Percentiles rank a stretch among this genome's conserved stretches.
Evolutionary conservation across 495 filamentous ascomycete species (phyloP).

Genomic region (Penicillium argentinense): DNA sequence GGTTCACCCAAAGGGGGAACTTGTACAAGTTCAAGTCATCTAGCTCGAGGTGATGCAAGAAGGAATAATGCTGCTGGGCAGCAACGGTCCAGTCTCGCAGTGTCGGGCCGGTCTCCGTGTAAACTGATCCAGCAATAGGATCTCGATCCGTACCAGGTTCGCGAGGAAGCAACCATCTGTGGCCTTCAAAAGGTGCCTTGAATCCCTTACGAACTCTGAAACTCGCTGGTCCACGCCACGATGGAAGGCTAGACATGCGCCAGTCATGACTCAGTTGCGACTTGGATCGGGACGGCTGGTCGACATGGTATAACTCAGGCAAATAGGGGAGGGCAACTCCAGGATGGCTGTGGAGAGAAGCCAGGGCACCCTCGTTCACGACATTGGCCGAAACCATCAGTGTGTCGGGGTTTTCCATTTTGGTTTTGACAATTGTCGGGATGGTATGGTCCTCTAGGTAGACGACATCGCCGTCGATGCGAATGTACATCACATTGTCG

Average conservation of each 20-base stretch:
- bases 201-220: constrained; percentile 28
- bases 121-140: constrained; percentile 31
- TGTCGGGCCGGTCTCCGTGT: constrained; percentile 32
- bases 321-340: constrained; percentile 39
- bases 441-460: constrained; percentile 56
- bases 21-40: constrained; percentile 47
- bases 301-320: constrained; percentile 26
- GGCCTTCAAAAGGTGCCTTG: constrained; percentile 24
- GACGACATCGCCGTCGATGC: constrained; percentile 57
- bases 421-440: constrained; percentile 52
- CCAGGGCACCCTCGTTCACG: constrained; percentile 43
- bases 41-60: constrained; percentile 51
- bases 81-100: constrained; percentile 49
- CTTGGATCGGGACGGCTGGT: constrained; percentile 16
- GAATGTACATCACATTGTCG: constrained; percentile 47
- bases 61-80: constrained; percentile 56
- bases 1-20: constrained; percentile 50
- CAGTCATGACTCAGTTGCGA: constrained; percentile 23
- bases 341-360: constrained; percentile 34
- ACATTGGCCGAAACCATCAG: constrained; percentile 54
- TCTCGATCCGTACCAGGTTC: constrained; percentile 25
- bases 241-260: constrained; percentile 29
- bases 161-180: constrained; percentile 32
- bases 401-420: constrained; percentile 45
- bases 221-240: constrained; percentile 29